Evolutionary conservation across 495 filamentous ascomycete species (phyloP).

Genomic region (Podospora didyma): DNA sequence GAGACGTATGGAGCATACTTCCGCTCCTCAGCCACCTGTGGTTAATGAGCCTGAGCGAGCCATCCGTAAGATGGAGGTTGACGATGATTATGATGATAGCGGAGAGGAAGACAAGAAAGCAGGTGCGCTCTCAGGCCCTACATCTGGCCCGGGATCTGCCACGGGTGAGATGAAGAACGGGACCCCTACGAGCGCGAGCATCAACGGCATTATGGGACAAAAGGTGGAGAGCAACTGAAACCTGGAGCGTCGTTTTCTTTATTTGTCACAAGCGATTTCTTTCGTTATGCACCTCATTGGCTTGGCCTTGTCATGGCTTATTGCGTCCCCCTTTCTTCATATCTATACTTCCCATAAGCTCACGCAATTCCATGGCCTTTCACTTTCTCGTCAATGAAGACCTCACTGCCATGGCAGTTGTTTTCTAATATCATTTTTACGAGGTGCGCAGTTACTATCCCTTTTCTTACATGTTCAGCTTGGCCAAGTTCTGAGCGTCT

Average conservation of each 20-base stretch:
- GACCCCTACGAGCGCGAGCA: conserved; percentile 36
- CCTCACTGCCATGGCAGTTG: background rate
- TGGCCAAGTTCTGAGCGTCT: no score
- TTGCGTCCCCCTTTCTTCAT: conserved; percentile 1
- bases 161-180: conserved; percentile 45
- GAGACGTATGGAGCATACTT: conserved; percentile 43
- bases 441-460: no score
- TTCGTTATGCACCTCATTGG: background rate
- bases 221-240: conserved; percentile 33
- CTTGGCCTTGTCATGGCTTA: conserved; percentile 19
- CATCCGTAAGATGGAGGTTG: conserved; percentile 91
- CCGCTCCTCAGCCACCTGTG: conserved; percentile 43
- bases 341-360: conserved; percentile 9
- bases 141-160: conserved; percentile 23
- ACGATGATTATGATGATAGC: conserved; percentile 91
- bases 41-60: conserved; percentile 70
- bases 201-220: conserved; percentile 45
- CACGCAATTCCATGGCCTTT: conserved; percentile 11
- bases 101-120: conserved; percentile 78
- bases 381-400: background rate
- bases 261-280: background rate
- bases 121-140: conserved; percentile 30
- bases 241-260: conserved; percentile 1
- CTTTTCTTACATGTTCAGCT: no score
- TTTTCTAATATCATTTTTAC: no score